Base-by-base conservation (phyloP, 2,329 filamentous ascomycete genomes). In the Calonectria pseudoturangicola region DNA sequence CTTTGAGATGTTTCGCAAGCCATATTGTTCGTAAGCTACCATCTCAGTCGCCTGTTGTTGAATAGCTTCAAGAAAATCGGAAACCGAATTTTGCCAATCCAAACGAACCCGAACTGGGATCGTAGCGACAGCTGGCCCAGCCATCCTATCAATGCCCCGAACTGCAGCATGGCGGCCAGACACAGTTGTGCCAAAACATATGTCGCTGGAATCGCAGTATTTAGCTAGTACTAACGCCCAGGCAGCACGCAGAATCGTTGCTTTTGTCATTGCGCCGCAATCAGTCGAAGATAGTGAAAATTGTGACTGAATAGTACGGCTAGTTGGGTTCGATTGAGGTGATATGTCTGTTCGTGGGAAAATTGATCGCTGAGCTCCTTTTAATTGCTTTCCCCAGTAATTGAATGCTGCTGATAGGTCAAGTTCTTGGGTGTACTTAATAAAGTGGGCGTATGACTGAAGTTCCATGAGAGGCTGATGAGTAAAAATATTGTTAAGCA, bases 141-240 rank as follows among this genome's bases (percentile, higher is more conserved):
- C 45, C 21, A 81, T 74, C 1, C 28, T 21, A 13, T 81, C 77
- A 18, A 78, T 71, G 21, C 71, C 78, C 1, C 50, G 27, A 0
- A 82, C 69, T 0, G 76, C 56, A 1, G 73, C 74, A 9, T 76
- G 75, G 27, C 86, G 82, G 8, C 87, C 86, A 3, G 85, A 85
- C 1, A 87, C 76, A 0, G 85, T 87, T 65, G 83, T 82, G 1
- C 86, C 86, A 65, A 87, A 87, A 7, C 85, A 78, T 13, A 87
- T 80, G 66, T 87, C 85, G 1, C 83, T 51, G 0, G 71, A 72
- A 1, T 73, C 88, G 2, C 85, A 79, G 73, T 92, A 92, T 7
- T 83, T 82, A n/a, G 85, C 82, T 2, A 91, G 63, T 2, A 93
- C 77, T 69, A 88, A 86, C 7, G 86, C 85, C 77, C 88, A 86